Conservation (phyloP, 176 grass and related monocot species). For the Raddia distichophylla region DNA sequence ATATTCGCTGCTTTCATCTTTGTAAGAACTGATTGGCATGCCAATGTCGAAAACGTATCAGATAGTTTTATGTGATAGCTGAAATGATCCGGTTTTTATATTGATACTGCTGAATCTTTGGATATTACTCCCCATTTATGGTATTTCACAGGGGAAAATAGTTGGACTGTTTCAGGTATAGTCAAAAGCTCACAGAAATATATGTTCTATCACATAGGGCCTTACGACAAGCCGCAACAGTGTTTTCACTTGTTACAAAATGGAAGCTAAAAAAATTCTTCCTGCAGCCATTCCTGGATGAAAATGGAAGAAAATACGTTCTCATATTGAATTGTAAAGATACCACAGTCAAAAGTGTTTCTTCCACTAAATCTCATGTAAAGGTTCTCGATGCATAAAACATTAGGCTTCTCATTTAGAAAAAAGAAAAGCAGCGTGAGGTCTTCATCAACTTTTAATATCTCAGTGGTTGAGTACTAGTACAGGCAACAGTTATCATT, state of each 20-base stretch:
- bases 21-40: not conserved
- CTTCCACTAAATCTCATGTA: not conserved
- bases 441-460: not conserved
- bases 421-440: not conserved
- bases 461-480: not conserved
- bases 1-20: not conserved
- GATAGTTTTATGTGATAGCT: not conserved
- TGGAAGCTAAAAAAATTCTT: not conserved
- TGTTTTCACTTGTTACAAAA: not conserved
- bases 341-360: not conserved
- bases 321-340: not conserved
- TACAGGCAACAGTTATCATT: not conserved
- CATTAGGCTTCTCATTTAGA: not conserved
- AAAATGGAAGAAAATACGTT: conserved; percentile 13
- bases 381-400: not conserved
- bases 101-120: not conserved
- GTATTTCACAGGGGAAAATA: not conserved
- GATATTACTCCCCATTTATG: not conserved
- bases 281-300: not conserved
- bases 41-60: not conserved
- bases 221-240: not conserved
- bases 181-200: not conserved
- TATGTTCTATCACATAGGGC: not conserved
- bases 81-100: not conserved
- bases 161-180: not conserved